These are phyloP conservation scores for Penicillium salamii DNA, from an alignment of 495 filamentous ascomycete genomes.

Conservation along the genomic window DNA sequence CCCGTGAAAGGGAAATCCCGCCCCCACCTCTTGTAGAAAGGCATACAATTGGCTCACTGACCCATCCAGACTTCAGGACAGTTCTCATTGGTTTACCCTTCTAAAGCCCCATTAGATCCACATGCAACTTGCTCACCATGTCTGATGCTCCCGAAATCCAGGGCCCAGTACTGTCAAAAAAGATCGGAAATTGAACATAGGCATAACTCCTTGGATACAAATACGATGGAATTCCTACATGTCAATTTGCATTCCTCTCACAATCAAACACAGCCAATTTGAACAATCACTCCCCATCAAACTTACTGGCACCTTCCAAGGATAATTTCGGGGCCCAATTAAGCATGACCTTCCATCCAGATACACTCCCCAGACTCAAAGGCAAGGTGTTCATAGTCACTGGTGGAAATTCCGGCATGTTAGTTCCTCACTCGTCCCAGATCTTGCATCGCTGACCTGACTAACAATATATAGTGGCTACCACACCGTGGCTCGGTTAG, in stretches of 20 bases:
- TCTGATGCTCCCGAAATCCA: constrained; percentile 11
- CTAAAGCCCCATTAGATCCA: constrained; percentile 5
- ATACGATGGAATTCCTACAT: constrained; percentile 12
- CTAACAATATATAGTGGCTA: constrained; percentile 19
- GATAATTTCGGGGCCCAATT: neutral
- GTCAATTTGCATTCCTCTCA: neutral
- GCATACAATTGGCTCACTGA: too few relatives aligned
- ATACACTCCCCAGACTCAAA: constrained; percentile 22
- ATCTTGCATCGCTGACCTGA: neutral
- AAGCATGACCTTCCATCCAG: constrained; percentile 41
- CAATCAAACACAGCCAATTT: constrained; percentile 10
- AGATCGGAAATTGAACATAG: too few relatives aligned
- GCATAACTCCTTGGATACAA: constrained; percentile 20
- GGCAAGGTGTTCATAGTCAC: constrained; percentile 19
- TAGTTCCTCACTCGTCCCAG: constrained; percentile 15
- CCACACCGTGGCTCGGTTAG: constrained; percentile 35
- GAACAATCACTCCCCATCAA: neutral
- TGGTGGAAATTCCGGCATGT: constrained; percentile 33
- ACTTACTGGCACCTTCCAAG: constrained; percentile 2
- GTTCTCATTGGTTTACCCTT: too few relatives aligned
- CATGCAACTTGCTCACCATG: constrained; percentile 31
- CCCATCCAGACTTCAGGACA: too few relatives aligned
- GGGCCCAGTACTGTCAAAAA: too few relatives aligned
- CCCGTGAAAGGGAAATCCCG: too few relatives aligned
- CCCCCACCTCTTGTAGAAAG: too few relatives aligned